These are phyloP conservation scores for Talaromyces stipitatus DNA, from an alignment of 495 filamentous ascomycete species.

Conservation along the genomic window DNA sequence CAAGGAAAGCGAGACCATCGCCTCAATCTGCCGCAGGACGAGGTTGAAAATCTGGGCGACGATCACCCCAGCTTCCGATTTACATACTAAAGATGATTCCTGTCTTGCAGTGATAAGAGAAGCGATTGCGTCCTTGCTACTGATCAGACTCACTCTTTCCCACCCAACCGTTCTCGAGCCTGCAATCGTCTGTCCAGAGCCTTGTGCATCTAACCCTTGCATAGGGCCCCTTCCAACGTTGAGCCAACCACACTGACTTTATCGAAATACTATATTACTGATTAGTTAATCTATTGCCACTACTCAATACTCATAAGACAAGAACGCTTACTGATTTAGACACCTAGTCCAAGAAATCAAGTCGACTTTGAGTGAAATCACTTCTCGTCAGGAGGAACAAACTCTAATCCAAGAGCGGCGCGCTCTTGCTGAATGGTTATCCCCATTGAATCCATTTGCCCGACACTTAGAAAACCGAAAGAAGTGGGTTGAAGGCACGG, in stretches of 20 bases:
- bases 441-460: slow-evolving; percentile 8
- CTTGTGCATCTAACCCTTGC: too few species aligned
- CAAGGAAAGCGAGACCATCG: slow-evolving; percentile 44
- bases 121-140: too few species aligned
- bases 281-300: too few species aligned
- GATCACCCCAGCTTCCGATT: slow-evolving; percentile 52
- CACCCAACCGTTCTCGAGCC: too few species aligned
- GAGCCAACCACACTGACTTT: too few species aligned
- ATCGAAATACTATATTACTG: too few species aligned
- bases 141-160: too few species aligned
- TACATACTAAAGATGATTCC: slow-evolving; percentile 39
- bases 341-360: background rate
- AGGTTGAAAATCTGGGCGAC: slow-evolving; percentile 50
- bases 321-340: background rate
- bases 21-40: slow-evolving; percentile 32
- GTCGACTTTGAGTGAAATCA: background rate
- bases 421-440: slow-evolving; percentile 12
- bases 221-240: too few species aligned
- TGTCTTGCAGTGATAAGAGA: too few species aligned
- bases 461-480: slow-evolving; percentile 7
- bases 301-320: too few species aligned
- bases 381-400: slow-evolving; percentile 1
- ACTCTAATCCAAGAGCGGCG: background rate
- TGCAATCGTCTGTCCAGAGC: too few species aligned
- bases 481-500: slow-evolving; percentile 11